These are phyloP conservation scores for Besnoitia besnoiti DNA, from an alignment of 169 alveolate genomes.

Conservation along the genomic window DNA sequence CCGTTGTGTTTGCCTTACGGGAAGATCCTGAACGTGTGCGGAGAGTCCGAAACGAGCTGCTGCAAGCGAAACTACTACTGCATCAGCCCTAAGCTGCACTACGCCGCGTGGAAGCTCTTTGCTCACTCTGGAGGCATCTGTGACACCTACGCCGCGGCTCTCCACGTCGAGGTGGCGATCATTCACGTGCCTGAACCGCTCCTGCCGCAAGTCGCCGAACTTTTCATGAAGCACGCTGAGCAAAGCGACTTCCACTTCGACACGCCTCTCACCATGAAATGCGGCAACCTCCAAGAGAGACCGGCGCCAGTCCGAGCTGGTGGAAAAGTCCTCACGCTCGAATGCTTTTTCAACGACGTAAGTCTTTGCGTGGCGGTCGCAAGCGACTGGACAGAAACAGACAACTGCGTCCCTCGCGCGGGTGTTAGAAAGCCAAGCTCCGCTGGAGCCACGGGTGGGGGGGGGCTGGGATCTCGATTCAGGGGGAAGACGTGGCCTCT, in stretches of 20 bases:
- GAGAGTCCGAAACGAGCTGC: constrained; percentile 11
- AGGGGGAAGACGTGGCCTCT: too few species aligned
- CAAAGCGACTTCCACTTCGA: not conserved
- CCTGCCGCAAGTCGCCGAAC: not conserved
- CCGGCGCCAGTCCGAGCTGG: not conserved
- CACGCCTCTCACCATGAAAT: not conserved
- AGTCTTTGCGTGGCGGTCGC: too few species aligned
- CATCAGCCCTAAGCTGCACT: not conserved
- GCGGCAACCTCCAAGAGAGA: constrained; percentile 20
- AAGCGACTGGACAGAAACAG: too few species aligned
- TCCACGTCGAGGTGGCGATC: constrained; percentile 6
- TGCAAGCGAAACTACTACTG: constrained; percentile 18
- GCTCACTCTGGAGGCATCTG: constrained; percentile 9
- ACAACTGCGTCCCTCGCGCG: too few species aligned
- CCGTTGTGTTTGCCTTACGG: constrained; percentile 24
- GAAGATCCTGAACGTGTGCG: constrained; percentile 1
- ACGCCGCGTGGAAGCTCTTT: constrained; percentile 13
- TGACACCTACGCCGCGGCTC: constrained; percentile 21
- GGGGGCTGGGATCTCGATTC: too few species aligned
- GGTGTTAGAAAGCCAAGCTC: too few species aligned
- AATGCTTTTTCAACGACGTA: not conserved
- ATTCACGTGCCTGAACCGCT: constrained; percentile 21
- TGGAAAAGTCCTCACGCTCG: constrained; percentile 18
- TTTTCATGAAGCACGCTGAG: not conserved
- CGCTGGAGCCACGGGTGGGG: too few species aligned